These are phyloP conservation scores for Backusella luteola DNA, from an alignment of 192 early-diverging fungal genomes.

Conservation along the genomic window DNA sequence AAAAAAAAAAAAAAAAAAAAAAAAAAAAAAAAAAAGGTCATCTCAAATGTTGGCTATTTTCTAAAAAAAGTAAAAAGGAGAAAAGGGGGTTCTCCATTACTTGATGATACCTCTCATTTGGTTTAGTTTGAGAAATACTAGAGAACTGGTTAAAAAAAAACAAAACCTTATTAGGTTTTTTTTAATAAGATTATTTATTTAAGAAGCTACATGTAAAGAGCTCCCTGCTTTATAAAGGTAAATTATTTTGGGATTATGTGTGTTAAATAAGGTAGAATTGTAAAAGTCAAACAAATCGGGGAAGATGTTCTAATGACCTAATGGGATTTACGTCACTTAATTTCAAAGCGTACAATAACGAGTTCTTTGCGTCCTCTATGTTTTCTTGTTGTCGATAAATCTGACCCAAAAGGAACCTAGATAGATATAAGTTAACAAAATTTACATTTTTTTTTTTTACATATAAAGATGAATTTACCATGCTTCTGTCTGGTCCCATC, in stretches of 20 bases:
- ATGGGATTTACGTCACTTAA: conserved; percentile 47
- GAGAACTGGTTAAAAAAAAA: no score
- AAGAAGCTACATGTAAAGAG: no score
- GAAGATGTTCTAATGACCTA: conserved; percentile 37
- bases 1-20: no score
- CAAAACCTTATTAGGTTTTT: no score
- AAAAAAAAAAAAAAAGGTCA: no score
- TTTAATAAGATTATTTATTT: no score
- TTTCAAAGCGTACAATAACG: conserved; percentile 55
- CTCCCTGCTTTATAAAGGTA: no score
- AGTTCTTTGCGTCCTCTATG: conserved; percentile 49
- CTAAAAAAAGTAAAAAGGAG: no score
- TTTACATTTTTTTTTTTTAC: conserved; percentile 20
- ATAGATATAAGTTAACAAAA: not conserved
- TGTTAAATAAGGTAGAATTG: not conserved
- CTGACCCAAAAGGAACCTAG: conserved; percentile 45
- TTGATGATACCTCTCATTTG: no score
- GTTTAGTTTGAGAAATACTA: no score
- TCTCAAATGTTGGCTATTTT: no score
- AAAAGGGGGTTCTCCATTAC: no score
- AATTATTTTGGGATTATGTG: not conserved
- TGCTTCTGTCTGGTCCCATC: conserved; percentile 16
- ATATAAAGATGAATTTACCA: not conserved
- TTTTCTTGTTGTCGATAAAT: conserved; percentile 42
- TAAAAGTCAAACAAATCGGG: conserved; percentile 32